Conservation (phyloP, 495 filamentous ascomycete genomes). For the Penicillium alfredii region DNA sequence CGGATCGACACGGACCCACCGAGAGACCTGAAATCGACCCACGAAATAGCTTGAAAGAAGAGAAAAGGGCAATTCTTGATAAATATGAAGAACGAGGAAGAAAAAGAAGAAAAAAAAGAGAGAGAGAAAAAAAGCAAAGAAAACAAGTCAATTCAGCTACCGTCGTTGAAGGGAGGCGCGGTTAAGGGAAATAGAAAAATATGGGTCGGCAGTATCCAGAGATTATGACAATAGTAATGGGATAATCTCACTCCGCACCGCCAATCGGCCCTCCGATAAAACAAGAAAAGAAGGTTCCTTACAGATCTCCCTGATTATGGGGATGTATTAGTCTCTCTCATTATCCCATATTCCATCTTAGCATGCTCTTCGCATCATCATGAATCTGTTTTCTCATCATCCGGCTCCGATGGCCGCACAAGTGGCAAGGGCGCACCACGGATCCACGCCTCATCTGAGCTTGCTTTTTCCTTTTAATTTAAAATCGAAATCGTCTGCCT, state of each 20-base stretch:
- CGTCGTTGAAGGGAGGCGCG: conserved; percentile 9
- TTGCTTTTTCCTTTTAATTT: too few species aligned
- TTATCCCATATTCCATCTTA: too few species aligned
- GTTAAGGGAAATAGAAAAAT: conserved; percentile 10
- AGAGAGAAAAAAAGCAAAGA: conserved; percentile 1
- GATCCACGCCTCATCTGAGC: too few species aligned
- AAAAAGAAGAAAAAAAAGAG: conserved; percentile 6
- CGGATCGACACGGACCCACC: conserved; percentile 7
- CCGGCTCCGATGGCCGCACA: neutral
- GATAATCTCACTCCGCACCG: conserved; percentile 2
- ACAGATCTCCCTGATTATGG: too few species aligned
- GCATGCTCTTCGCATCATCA: too few species aligned
- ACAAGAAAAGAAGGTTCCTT: too few species aligned
- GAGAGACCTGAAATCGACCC: too few species aligned
- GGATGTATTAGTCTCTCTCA: too few species aligned
- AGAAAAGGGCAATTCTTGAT: conserved; percentile 1
- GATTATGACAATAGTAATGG: conserved; percentile 13
- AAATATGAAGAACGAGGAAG: conserved; percentile 1
- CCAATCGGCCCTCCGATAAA: neutral
- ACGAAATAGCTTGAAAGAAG: too few species aligned
- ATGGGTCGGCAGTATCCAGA: conserved; percentile 1
- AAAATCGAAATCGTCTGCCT: too few species aligned
- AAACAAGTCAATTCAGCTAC: too few species aligned
- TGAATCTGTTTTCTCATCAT: neutral
- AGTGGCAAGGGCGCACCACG: neutral